Conservation (phyloP, 2,329 filamentous ascomycete genomes). For the Microsporum canis region DNA sequence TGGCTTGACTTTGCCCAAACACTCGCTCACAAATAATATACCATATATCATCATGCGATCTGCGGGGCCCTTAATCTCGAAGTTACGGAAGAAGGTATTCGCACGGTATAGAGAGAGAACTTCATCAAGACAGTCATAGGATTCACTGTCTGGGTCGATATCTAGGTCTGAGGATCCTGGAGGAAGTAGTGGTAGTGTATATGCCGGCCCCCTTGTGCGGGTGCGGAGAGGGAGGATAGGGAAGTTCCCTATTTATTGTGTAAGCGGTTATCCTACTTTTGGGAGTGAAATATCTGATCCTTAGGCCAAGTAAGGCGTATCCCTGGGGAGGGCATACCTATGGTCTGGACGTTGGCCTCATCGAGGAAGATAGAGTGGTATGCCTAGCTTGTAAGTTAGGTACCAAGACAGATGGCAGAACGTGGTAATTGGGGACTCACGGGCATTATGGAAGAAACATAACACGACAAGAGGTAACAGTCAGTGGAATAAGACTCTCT, state of each 20-base stretch:
- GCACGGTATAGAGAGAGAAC: conserved; percentile 85
- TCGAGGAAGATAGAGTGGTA: conserved; percentile 96
- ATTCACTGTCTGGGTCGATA: conserved; percentile 72
- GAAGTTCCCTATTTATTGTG: conserved; percentile 60
- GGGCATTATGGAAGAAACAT: not conserved
- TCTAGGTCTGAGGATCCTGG: conserved; percentile 41
- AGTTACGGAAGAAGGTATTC: conserved; percentile 98
- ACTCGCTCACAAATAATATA: conserved; percentile 88
- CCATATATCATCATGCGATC: conserved; percentile 93
- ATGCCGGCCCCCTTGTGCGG: conserved; percentile 87
- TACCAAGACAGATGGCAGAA: not conserved
- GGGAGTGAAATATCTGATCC: not conserved
- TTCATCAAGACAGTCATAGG: conserved; percentile 94
- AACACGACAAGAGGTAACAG: not conserved
- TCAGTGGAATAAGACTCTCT: not conserved
- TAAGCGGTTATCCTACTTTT: not conserved
- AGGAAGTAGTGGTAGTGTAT: conserved; percentile 60
- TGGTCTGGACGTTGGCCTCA: conserved; percentile 58
- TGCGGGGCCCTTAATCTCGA: conserved; percentile 93
- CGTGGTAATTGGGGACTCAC: not conserved
- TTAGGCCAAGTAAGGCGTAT: not conserved
- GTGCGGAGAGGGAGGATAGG: conserved; percentile 90
- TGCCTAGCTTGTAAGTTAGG: conserved; percentile 46
- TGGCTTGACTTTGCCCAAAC: conserved; percentile 75
- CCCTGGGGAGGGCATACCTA: conserved; percentile 36